Conservation (phyloP, 768 basidiomycete species). For the Leccinum broughii region DNA sequence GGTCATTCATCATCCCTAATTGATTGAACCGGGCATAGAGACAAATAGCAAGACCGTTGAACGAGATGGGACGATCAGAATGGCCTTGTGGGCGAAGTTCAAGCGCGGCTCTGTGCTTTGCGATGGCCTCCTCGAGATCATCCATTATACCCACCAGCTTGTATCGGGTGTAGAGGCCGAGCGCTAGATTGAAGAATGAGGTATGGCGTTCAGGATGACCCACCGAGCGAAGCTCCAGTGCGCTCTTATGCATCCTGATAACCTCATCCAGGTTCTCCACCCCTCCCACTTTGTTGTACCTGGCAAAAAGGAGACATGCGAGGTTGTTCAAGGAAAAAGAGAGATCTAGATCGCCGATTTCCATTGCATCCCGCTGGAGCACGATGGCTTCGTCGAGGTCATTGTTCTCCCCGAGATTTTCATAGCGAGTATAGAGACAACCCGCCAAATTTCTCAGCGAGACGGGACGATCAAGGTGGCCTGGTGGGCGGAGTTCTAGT, state of each 20-base stretch:
- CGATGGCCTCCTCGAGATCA: slow-evolving; percentile 23
- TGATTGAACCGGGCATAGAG: slow-evolving; percentile 3
- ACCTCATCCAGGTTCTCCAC: neutral
- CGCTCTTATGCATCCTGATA: neutral
- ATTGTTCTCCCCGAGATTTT: neutral
- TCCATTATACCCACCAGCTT: neutral
- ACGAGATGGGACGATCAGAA: slow-evolving; percentile 9
- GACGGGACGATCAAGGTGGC: neutral
- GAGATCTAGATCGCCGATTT: slow-evolving; percentile 12
- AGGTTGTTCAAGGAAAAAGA: slow-evolving; percentile 16
- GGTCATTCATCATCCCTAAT: neutral
- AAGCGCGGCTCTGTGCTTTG: slow-evolving; percentile 9
- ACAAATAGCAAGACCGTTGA: slow-evolving; percentile 20
- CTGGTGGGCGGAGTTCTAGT: neutral
- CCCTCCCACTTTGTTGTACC: neutral
- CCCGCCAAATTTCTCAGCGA: slow-evolving; percentile 3
- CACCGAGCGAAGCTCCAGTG: slow-evolving; percentile 1
- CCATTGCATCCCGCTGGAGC: slow-evolving; percentile 7
- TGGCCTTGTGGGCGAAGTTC: slow-evolving; percentile 11
- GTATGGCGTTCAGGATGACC: neutral
- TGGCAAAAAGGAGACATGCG: slow-evolving; percentile 10
- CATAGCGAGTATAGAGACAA: neutral
- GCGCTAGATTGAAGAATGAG: slow-evolving; percentile 3
- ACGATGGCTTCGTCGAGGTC: slow-evolving; percentile 23
- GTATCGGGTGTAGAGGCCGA: neutral